Conservation (phyloP, 176 grass and related monocot species). For the Chloris gayana region DNA sequence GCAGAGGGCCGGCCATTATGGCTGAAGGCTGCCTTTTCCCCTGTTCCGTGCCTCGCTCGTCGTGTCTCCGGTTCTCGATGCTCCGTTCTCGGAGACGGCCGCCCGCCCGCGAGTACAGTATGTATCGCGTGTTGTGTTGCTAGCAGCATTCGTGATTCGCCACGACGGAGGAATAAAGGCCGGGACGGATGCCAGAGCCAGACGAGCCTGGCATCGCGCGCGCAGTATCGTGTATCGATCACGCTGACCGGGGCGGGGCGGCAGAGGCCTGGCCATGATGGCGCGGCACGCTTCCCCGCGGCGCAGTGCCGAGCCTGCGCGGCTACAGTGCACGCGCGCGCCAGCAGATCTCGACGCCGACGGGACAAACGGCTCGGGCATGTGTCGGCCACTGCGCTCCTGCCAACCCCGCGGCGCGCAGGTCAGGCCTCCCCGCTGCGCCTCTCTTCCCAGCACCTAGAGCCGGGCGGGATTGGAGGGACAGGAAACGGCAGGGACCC, state of each 20-base stretch:
- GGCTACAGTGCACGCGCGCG: neutral
- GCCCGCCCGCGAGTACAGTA: too few relatives aligned
- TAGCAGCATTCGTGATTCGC: too few relatives aligned
- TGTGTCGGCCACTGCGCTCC: conserved; percentile 31
- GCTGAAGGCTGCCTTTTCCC: neutral
- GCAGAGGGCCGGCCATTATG: conserved; percentile 39
- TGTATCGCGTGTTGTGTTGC: too few relatives aligned
- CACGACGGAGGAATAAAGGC: too few relatives aligned
- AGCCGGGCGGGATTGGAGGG: neutral
- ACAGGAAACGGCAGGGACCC: neutral
- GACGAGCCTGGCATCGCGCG: too few relatives aligned
- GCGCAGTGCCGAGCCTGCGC: neutral
- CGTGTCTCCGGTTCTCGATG: neutral
- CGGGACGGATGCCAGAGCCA: too few relatives aligned
- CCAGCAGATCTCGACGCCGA: neutral
- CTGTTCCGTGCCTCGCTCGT: neutral
- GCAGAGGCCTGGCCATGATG: neutral
- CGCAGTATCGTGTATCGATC: neutral
- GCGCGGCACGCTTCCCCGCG: neutral
- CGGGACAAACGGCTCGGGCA: conserved; percentile 11
- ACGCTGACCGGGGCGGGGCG: neutral
- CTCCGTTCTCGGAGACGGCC: neutral
- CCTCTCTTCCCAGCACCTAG: neutral
- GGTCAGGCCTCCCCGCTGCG: too few relatives aligned
- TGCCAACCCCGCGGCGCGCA: too few relatives aligned